Evolutionary conservation across 2,329 filamentous ascomycete species (phyloP), one percentile per base, ranked within the genome.

Genomic region (Graphiopsis chlorocephala): DNA sequence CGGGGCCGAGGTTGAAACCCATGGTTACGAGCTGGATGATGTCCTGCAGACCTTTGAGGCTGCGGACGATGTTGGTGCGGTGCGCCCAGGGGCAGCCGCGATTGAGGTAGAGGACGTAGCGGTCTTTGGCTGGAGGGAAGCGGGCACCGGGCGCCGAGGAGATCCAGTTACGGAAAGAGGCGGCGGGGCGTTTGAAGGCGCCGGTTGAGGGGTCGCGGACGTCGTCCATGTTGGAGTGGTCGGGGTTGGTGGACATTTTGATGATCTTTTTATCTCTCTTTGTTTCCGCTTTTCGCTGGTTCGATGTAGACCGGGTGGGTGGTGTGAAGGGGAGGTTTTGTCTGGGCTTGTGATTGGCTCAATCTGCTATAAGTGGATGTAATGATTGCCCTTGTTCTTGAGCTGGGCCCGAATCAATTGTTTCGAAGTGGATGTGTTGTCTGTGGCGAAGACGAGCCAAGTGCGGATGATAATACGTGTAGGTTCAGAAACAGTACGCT

Each of bases 71-170:
- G 64, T 82, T 79, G 1, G 78, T 69, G 12, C 83, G 79, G 65
- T 85, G 83, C 50, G 86, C 86, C 87, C 87, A 90, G 4, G 87
- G 87, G 68, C 88, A 90, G 7, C 82, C 83, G 5, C 82, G 81
- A 47, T 85, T 85, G 53, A 88, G 73, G 72, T 89, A 90, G 4
- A 90, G 77, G 0, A 72, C 84, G 76, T 89, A 90, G 20, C 87
- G 84, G 58, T 81, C 83, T 65, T 81, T 83, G 67, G 87, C 85
- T 0, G 86, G 82, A 0, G 86, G 83, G 65, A 87, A 89, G 23
- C 78, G 77, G 1, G 86, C 79, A 8, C 73, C 75, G 0, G 83
- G 76, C 11, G 83, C 79, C 4, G 77, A 81, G 0, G 85, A 87
- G 59, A 90, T 78, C 65, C 74, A 81, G 67, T 83, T 77, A 11